Conservation (phyloP, 2,329 filamentous ascomycete genomes). For the Aureobasidium sp. region DNA sequence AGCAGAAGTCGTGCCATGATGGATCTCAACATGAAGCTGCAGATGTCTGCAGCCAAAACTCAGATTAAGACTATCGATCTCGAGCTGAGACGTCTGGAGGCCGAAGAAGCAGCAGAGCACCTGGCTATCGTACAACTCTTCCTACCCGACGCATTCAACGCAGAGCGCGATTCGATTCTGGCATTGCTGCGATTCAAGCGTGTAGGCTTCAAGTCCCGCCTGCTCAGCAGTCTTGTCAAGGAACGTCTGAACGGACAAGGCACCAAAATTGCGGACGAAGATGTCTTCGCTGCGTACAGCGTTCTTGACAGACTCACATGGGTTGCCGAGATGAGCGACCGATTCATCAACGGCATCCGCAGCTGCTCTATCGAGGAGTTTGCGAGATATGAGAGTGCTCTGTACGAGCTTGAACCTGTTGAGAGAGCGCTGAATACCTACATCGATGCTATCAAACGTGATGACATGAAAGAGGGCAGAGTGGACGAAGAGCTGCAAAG, state of each 20-base stretch:
- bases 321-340: constrained; percentile 74
- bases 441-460: constrained; percentile 74
- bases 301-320: constrained; percentile 78
- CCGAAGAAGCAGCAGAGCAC: constrained; percentile 81
- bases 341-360: constrained; percentile 72
- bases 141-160: constrained; percentile 72
- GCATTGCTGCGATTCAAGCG: constrained; percentile 82
- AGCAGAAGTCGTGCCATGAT: constrained; percentile 88
- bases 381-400: constrained; percentile 64
- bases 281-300: constrained; percentile 70
- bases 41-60: constrained; percentile 80
- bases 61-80: constrained; percentile 92
- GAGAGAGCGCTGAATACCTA: constrained; percentile 82
- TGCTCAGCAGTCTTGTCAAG: constrained; percentile 70
- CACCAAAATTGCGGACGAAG: constrained; percentile 63
- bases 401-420: constrained; percentile 84
- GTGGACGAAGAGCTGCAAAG: constrained; percentile 71
- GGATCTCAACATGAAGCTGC: constrained; percentile 91
- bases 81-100: constrained; percentile 77
- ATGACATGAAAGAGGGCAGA: constrained; percentile 77
- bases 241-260: constrained; percentile 64
- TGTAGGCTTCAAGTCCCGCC: constrained; percentile 75
- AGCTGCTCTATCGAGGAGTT: constrained; percentile 74
- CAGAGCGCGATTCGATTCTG: constrained; percentile 77
- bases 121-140: constrained; percentile 83